A percentile compares a stretch with the other conserved stretches of the same genome.
Conservation (phyloP, 306 rosid species). For the Gastrolobium bilobum region DNA sequence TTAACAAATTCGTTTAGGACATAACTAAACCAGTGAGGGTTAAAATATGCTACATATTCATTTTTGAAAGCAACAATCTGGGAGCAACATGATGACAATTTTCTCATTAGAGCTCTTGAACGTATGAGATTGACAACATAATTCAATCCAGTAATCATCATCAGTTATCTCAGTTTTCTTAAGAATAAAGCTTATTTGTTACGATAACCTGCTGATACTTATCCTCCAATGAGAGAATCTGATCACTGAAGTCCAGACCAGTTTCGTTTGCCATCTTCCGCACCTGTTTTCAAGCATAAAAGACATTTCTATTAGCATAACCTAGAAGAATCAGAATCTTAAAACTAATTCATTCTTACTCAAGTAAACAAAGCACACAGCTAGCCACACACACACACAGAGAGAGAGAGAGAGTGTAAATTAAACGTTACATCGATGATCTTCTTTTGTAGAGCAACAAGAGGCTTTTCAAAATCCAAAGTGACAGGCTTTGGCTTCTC, state of each 20-base stretch:
- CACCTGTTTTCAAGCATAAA: constrained; percentile 62
- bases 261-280: constrained; percentile 89
- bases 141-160: constrained; percentile 43
- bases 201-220: constrained; percentile 82
- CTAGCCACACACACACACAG: neutral
- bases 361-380: constrained; percentile 34
- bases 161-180: constrained; percentile 16
- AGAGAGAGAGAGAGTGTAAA: neutral
- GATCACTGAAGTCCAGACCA: constrained; percentile 92
- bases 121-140: constrained; percentile 23
- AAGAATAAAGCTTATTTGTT: constrained; percentile 21
- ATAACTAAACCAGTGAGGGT: neutral
- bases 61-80: constrained; percentile 7
- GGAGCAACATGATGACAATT: constrained; percentile 6
- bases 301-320: constrained; percentile 1
- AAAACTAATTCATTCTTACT: constrained; percentile 32
- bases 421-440: constrained; percentile 71
- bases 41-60: constrained; percentile 36
- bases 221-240: constrained; percentile 74
- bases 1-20: constrained; percentile 15
- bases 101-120: constrained; percentile 6
- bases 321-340: constrained; percentile 29
- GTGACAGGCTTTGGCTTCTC: constrained; percentile 81
- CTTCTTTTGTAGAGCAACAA: constrained; percentile 82
- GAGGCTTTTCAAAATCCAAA: constrained; percentile 87